phyloP scores from a whole-genome alignment of 192 early-diverging fungal genomes.

The Linnemannia elongata region DNA sequence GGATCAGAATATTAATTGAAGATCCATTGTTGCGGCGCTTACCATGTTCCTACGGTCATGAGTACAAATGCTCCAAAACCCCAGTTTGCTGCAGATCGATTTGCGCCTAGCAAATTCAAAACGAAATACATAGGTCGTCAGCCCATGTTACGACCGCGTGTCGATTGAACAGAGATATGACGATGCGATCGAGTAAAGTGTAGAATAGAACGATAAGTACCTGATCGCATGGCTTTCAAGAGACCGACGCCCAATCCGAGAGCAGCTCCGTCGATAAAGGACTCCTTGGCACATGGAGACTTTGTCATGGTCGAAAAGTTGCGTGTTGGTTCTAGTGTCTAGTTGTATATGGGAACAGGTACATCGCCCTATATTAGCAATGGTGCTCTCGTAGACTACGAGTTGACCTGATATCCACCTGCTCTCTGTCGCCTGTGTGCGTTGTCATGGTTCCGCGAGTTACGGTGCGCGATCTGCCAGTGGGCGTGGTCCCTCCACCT shows the following conservation, averaged over 20 bases:
- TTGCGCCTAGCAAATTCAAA: background rate
- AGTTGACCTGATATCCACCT: background rate
- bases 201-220: background rate
- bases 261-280: constrained; percentile 49
- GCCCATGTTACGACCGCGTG: background rate
- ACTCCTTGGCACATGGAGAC: constrained; percentile 51
- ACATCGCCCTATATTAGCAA: too few species aligned
- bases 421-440: background rate
- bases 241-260: constrained; percentile 44
- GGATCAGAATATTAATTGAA: background rate
- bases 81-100: constrained; percentile 44
- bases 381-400: too few species aligned
- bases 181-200: background rate
- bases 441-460: too few species aligned
- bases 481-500: too few species aligned
- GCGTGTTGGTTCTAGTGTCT: constrained; percentile 47
- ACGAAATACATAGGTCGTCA: background rate
- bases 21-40: background rate
- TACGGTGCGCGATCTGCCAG: too few species aligned
- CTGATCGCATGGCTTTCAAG: constrained; percentile 38
- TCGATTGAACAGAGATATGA: background rate
- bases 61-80: constrained; percentile 47
- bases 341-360: background rate
- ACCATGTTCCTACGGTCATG: constrained; percentile 54
- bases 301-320: constrained; percentile 49